Conservation (phyloP, 225 moss, liverwort and hornwort genomes). For the Anthoceros angustus region DNA sequence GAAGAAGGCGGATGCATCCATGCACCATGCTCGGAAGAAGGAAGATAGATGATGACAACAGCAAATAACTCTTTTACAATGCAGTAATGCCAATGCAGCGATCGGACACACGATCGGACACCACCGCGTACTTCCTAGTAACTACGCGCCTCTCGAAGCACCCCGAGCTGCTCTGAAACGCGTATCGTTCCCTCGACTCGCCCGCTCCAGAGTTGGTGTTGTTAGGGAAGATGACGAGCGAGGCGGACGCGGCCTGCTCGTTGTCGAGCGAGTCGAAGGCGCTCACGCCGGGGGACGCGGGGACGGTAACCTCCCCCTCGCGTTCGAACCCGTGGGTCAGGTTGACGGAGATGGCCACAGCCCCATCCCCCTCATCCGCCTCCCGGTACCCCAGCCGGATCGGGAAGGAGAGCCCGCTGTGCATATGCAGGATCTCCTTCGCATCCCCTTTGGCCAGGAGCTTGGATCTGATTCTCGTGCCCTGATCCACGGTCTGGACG, state of each 20-base stretch:
- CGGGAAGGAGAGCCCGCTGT: slow-evolving; percentile 21
- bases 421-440: slow-evolving; percentile 36
- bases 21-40: too few species aligned
- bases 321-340: slow-evolving; percentile 37
- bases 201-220: slow-evolving; percentile 38
- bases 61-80: not conserved
- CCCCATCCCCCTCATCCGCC: slow-evolving; percentile 17
- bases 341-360: slow-evolving; percentile 13
- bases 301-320: slow-evolving; percentile 27
- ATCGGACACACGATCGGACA: slow-evolving; percentile 32
- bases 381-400: slow-evolving; percentile 23
- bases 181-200: slow-evolving; percentile 41
- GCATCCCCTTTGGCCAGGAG: slow-evolving; percentile 33
- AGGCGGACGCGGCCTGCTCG: too few species aligned
- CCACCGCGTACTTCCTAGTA: slow-evolving; percentile 38
- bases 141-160: slow-evolving; percentile 48
- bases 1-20: too few species aligned
- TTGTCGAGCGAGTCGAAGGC: slow-evolving; percentile 41
- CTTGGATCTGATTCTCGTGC: slow-evolving; percentile 26
- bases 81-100: slow-evolving; percentile 20
- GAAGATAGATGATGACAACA: too few species aligned
- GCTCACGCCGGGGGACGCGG: slow-evolving; percentile 13
- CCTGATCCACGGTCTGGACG: slow-evolving; percentile 23
- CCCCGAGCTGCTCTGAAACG: slow-evolving; percentile 44
- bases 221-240: slow-evolving; percentile 38